These are phyloP conservation scores for Plasmodium ovale DNA, from an alignment of 169 alveolate genomes.

Conservation along the genomic window DNA sequence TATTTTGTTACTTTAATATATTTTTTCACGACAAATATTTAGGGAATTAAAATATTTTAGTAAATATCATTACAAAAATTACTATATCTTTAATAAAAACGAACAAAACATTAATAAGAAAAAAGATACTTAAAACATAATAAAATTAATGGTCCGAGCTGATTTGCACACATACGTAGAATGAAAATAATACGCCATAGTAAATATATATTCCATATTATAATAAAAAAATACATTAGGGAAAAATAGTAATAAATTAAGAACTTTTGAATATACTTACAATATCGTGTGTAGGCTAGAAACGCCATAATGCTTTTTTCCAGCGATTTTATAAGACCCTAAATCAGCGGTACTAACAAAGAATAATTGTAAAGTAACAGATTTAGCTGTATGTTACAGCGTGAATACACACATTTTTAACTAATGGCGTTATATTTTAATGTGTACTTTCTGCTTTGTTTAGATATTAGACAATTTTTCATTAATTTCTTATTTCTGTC, in stretches of 20 bases:
- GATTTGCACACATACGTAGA: background rate
- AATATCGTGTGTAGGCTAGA: background rate
- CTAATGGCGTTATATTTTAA: background rate
- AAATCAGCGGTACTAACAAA: background rate
- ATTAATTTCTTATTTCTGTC: background rate
- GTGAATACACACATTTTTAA: background rate
- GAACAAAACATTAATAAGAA: background rate
- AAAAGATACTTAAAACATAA: background rate
- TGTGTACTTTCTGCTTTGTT: background rate
- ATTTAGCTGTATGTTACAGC: background rate
- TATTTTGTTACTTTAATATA: background rate
- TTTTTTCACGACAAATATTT: background rate
- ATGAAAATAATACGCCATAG: background rate
- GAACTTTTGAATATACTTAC: background rate
- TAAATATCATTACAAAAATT: background rate
- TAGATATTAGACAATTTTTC: background rate
- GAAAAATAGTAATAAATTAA: too few relatives aligned
- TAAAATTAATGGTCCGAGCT: background rate
- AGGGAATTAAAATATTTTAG: background rate
- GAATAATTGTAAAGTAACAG: conserved; percentile 3
- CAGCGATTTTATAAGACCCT: background rate
- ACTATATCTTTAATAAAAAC: background rate
- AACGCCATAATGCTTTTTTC: background rate
- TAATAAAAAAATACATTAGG: background rate
- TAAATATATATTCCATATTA: background rate